Conservation (phyloP, 495 filamentous ascomycete genomes). For the Thozetella sp. region DNA sequence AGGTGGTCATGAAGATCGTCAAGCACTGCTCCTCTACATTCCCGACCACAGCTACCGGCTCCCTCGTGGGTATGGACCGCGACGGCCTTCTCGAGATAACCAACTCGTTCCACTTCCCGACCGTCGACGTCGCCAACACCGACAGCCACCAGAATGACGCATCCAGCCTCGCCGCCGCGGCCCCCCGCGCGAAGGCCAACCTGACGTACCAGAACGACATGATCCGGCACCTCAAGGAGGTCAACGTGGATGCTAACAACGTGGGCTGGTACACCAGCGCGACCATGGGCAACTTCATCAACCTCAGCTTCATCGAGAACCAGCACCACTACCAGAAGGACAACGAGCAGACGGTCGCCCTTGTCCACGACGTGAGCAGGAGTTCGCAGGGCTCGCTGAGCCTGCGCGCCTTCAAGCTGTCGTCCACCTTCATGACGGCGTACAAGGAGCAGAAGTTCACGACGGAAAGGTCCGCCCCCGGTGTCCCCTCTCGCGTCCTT, state of each 20-base stretch:
- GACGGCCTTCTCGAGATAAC: slow-evolving; percentile 85
- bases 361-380: slow-evolving; percentile 93
- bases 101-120: slow-evolving; percentile 93
- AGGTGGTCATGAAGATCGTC: slow-evolving; percentile 97
- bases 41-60: slow-evolving; percentile 87
- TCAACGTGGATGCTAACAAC: slow-evolving; percentile 97
- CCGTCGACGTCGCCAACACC: slow-evolving; percentile 67
- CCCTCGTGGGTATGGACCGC: slow-evolving; percentile 90
- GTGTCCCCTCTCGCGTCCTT: background rate
- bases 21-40: slow-evolving; percentile 88
- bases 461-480: slow-evolving; percentile 91
- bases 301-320: slow-evolving; percentile 93
- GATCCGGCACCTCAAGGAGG: slow-evolving; percentile 93
- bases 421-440: slow-evolving; percentile 84
- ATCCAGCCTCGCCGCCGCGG: slow-evolving; percentile 79
- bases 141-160: slow-evolving; percentile 83
- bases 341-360: slow-evolving; percentile 90
- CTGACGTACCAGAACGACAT: slow-evolving; percentile 91
- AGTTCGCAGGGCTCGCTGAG: slow-evolving; percentile 90
- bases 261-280: slow-evolving; percentile 99
- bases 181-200: slow-evolving; percentile 90
- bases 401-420: slow-evolving; percentile 88
- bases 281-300: slow-evolving; percentile 98
- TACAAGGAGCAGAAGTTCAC: slow-evolving; percentile 98
- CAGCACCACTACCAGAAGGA: slow-evolving; percentile 96